Percentiles rank a stretch among this genome's conserved stretches.
phyloP scores from a whole-genome alignment of 2,329 filamentous ascomycete genomes.

The Eutypa lata region DNA sequence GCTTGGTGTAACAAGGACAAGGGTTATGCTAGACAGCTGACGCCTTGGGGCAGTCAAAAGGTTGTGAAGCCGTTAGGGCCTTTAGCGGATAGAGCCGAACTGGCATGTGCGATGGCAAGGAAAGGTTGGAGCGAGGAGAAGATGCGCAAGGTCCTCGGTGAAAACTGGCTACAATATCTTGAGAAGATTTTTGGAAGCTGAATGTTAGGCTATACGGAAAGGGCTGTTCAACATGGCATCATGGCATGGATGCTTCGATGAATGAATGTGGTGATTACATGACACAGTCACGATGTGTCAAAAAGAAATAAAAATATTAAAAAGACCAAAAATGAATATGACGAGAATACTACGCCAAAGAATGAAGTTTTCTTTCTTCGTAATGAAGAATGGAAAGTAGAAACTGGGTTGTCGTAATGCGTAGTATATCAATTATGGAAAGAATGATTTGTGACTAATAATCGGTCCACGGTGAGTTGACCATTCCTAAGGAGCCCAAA shows the following conservation, averaged over 20 bases:
- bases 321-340: neutral
- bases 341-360: neutral
- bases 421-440: too few species aligned
- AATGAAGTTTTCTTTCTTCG: too few species aligned
- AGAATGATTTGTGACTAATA: too few species aligned
- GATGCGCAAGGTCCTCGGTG: conserved; percentile 35
- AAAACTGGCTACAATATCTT: conserved; percentile 36
- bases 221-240: conserved; percentile 28
- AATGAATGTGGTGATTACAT: too few species aligned
- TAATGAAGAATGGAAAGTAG: too few species aligned
- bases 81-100: conserved; percentile 30
- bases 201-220: too few species aligned
- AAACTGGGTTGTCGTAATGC: too few species aligned
- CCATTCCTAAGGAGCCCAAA: too few species aligned
- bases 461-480: too few species aligned
- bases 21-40: conserved; percentile 34
- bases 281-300: too few species aligned
- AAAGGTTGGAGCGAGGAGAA: conserved; percentile 35
- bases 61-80: conserved; percentile 37
- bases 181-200: conserved; percentile 29
- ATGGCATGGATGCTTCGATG: neutral
- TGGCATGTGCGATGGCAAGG: conserved; percentile 35
- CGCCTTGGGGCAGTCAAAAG: conserved; percentile 37
- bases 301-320: neutral
- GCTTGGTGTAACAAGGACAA: conserved; percentile 40